phyloP scores from a whole-genome alignment of 495 filamentous ascomycete genomes.

The Aspergillus funiculosus region DNA sequence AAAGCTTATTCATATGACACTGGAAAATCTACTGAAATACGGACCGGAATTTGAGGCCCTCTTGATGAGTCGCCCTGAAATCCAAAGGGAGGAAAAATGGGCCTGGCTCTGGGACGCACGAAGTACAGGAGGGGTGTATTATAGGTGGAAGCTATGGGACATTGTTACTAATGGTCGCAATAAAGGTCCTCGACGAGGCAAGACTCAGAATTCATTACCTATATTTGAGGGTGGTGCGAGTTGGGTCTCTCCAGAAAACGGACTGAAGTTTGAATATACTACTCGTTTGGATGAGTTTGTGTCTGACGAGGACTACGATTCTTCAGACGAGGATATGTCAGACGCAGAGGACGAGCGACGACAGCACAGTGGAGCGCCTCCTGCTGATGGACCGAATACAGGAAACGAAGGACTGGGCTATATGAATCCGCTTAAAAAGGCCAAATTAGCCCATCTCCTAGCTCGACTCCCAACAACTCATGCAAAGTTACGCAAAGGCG shows the following conservation, averaged over 20 bases:
- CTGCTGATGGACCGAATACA: constrained; percentile 35
- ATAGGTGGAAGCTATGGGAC: constrained; percentile 87
- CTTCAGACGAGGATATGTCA: constrained; percentile 80
- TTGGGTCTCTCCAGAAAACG: constrained; percentile 64
- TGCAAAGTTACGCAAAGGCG: constrained; percentile 70
- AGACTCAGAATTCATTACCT: constrained; percentile 22
- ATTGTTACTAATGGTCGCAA: constrained; percentile 53
- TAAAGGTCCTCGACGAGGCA: constrained; percentile 24
- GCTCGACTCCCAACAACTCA: constrained; percentile 73
- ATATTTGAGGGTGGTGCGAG: constrained; percentile 66
- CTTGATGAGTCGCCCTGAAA: constrained; percentile 75
- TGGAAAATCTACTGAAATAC: constrained; percentile 70
- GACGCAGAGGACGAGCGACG: constrained; percentile 63
- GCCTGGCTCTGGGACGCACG: constrained; percentile 90
- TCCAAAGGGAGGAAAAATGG: constrained; percentile 82
- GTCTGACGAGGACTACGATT: constrained; percentile 77
- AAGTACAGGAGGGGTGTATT: constrained; percentile 74
- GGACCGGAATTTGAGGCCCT: constrained; percentile 90
- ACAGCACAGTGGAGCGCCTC: constrained; percentile 49
- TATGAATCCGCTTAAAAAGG: constrained; percentile 78
- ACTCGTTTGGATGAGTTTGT: constrained; percentile 71
- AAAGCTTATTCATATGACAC: constrained; percentile 78
- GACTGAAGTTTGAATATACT: constrained; percentile 66
- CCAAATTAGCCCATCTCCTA: constrained; percentile 73
- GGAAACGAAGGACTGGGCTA: constrained; percentile 58